Conservation (phyloP, 2,329 filamentous ascomycete species). For the Epichloe aotearoae region DNA sequence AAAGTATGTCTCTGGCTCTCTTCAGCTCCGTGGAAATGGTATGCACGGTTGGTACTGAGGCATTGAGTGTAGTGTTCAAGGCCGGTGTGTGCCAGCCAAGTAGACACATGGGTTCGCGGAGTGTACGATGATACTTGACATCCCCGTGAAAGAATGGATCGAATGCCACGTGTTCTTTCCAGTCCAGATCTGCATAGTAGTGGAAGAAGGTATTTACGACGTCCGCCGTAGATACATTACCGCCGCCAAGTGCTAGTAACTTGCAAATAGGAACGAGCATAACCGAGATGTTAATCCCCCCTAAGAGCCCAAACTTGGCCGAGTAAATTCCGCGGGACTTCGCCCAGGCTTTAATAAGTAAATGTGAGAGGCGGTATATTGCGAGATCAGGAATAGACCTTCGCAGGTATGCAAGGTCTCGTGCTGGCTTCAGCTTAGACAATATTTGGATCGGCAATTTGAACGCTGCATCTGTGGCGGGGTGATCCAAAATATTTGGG, state of each 20-base stretch:
- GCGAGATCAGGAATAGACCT: constrained; percentile 23
- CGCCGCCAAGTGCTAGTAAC: too few species aligned
- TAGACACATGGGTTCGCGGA: constrained; percentile 21
- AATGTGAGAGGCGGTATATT: constrained; percentile 44
- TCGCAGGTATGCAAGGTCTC: constrained; percentile 31
- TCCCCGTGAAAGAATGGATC: constrained; percentile 34
- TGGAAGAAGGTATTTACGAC: constrained; percentile 43
- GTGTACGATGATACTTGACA: constrained; percentile 39
- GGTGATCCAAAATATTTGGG: constrained; percentile 32
- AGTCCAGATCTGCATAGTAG: constrained; percentile 49
- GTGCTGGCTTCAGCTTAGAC: constrained; percentile 48
- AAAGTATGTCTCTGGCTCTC: constrained; percentile 15
- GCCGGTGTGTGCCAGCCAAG: too few species aligned
- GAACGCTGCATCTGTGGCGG: constrained; percentile 39
- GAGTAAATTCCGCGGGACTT: constrained; percentile 39
- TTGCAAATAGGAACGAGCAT: too few species aligned
- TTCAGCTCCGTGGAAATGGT: too few species aligned
- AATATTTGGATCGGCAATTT: constrained; percentile 41
- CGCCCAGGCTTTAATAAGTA: constrained; percentile 50
- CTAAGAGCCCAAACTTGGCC: too few species aligned
- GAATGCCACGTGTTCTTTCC: constrained; percentile 22
- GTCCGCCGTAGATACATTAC: too few species aligned
- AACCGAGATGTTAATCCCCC: constrained; percentile 14
- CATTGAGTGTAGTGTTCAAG: too few species aligned
- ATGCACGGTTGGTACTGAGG: too few species aligned